These are phyloP conservation scores for Dictyostelium firmibasis DNA, from an alignment of 78 protist species.

Conservation along the genomic window DNA sequence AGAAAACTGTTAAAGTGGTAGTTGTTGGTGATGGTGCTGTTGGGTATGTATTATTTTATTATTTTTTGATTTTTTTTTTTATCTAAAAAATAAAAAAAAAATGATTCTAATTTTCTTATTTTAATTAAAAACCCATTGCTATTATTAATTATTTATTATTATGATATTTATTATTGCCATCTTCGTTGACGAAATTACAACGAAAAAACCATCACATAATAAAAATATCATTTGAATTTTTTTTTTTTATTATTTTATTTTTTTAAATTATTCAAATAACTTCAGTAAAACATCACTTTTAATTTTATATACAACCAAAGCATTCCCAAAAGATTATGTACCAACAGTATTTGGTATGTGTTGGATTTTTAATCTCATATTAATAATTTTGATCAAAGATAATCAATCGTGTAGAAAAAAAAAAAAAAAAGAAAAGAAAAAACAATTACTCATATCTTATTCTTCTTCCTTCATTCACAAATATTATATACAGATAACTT, in stretches of 20 bases:
- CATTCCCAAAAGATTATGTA: conserved; percentile 92
- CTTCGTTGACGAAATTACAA: not conserved
- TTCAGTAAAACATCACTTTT: conserved; percentile 93
- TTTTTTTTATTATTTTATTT: not conserved
- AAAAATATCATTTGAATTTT: not conserved
- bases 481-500: conserved; percentile 35
- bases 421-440: not conserved
- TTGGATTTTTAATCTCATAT: not conserved
- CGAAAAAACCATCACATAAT: not conserved
- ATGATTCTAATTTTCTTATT: not conserved
- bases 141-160: no score
- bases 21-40: conserved; percentile 92
- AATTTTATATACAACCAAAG: conserved; percentile 94
- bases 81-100: not conserved
- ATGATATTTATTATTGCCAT: not conserved
- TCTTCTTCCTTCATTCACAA: no score
- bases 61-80: no score
- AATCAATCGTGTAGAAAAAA: not conserved
- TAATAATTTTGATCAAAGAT: not conserved
- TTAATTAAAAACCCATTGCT: not conserved
- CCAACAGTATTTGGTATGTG: conserved; percentile 81
- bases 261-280: no score
- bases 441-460: not conserved
- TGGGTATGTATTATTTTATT: conserved; percentile 26
- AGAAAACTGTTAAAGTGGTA: conserved; percentile 19